Evolutionary conservation across 148 eudicot species (phyloP).

Genomic region (Chenopodium formosanum): DNA sequence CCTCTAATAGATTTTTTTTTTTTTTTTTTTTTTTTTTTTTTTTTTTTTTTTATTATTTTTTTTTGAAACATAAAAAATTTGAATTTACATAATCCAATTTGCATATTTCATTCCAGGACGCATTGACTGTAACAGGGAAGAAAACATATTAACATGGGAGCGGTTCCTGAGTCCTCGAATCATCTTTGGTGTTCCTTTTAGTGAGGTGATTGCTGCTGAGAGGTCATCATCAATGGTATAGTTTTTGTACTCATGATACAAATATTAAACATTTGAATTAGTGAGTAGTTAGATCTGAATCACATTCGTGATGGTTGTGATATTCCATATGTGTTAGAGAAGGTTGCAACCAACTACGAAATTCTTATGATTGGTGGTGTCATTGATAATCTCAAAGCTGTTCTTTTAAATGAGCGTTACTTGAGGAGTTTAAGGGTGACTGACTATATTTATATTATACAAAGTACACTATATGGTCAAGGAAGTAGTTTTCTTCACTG

Average conservation of each 20-base stretch:
- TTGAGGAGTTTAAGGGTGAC: not conserved
- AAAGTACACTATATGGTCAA: no score
- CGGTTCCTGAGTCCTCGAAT: conserved; percentile 76
- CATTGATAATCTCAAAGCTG: not conserved
- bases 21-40: no score
- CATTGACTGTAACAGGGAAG: conserved; percentile 72
- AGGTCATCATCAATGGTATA: conserved; percentile 56
- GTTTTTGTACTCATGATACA: not conserved
- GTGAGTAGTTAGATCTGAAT: not conserved
- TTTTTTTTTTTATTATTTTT: no score
- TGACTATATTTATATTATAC: no score
- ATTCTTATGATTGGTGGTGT: not conserved
- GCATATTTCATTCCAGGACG: conserved; percentile 46
- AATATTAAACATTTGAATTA: not conserved
- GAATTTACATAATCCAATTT: not conserved
- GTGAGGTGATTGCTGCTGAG: conserved; percentile 60
- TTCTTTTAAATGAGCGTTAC: not conserved
- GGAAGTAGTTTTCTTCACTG: not conserved
- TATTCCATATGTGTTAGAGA: not conserved
- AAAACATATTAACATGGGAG: conserved; percentile 71
- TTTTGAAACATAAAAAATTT: no score
- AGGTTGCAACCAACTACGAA: not conserved
- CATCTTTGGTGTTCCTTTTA: conserved; percentile 67
- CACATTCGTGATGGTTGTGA: not conserved
- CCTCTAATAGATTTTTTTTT: not conserved